Percentiles rank a stretch among this genome's conserved stretches.
Conservation (phyloP, 805 yeast species). For the Sugiyamaella boreocaroliniensis region DNA sequence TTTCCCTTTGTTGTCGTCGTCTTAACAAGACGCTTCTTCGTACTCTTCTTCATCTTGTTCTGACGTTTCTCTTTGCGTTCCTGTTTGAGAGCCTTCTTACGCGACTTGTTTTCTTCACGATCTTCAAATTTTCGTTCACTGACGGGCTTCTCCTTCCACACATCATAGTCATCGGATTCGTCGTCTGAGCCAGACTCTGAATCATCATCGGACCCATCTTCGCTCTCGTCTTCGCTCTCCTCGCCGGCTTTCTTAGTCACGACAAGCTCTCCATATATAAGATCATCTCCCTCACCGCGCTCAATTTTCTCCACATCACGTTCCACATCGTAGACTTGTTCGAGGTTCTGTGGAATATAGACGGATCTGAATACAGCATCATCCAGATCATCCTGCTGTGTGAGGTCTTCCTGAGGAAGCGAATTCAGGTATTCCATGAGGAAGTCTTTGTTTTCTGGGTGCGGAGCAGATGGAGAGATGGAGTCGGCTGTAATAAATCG, state of each 20-base stretch:
- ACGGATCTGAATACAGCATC: conserved; percentile 86
- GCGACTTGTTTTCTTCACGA: conserved; percentile 65
- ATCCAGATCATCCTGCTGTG: conserved; percentile 48
- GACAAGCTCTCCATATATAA: conserved; percentile 41
- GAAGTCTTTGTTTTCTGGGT: conserved; percentile 29
- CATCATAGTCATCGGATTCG: conserved; percentile 33
- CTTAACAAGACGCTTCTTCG: conserved; percentile 69
- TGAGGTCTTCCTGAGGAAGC: conserved; percentile 24
- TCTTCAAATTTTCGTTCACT: conserved; percentile 77
- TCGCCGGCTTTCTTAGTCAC: conserved; percentile 18
- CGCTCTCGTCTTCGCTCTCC: conserved; percentile 26
- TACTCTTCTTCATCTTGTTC: conserved; percentile 73
- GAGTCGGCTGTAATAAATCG: conserved; percentile 49
- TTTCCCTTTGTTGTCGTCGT: conserved; percentile 33
- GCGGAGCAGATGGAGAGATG: conserved; percentile 23
- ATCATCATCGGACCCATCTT: conserved; percentile 28
- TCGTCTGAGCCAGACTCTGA: conserved; percentile 32
- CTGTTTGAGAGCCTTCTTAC: conserved; percentile 72
- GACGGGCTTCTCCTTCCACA: conserved; percentile 40
- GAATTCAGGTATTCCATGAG: conserved; percentile 21
- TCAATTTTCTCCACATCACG: conserved; percentile 68
- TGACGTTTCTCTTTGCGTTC: conserved; percentile 73
- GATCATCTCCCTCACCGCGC: conserved; percentile 72
- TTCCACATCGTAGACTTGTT: conserved; percentile 48
- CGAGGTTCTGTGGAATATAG: conserved; percentile 65